Percentiles rank a stretch among this genome's conserved stretches.
Conservation (phyloP, 2,329 filamentous ascomycete genomes). For the Paradendryphiella salina region DNA sequence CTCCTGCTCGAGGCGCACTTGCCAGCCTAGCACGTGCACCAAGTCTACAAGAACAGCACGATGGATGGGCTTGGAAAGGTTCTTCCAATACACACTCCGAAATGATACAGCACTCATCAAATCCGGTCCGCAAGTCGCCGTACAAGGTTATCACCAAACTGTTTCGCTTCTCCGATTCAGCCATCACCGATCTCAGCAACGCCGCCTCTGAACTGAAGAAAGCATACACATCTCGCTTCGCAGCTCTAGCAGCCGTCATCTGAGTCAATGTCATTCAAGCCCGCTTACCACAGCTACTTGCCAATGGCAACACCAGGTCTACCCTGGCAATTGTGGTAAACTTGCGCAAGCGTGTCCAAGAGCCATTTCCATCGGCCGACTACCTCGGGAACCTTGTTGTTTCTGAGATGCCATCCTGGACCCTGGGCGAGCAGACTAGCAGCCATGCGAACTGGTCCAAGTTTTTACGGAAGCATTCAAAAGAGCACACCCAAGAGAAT, state of each 20-base stretch:
- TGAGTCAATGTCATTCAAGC: constrained; percentile 7
- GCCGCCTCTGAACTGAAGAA: not conserved
- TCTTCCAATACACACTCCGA: not conserved
- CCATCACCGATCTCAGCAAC: not conserved
- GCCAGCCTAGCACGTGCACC: not conserved
- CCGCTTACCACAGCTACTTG: not conserved
- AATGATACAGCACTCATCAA: not conserved
- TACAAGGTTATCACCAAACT: constrained; percentile 13
- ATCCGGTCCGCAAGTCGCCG: constrained; percentile 1
- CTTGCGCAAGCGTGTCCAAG: not conserved
- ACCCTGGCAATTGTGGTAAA: constrained; percentile 4
- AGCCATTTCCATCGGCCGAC: constrained; percentile 2
- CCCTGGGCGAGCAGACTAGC: not conserved
- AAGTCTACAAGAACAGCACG: not conserved
- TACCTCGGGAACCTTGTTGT: constrained; percentile 8
- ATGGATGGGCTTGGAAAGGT: too few species aligned
- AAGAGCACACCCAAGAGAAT: not conserved
- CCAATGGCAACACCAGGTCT: constrained; percentile 3
- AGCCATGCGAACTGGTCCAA: not conserved
- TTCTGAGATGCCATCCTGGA: not conserved
- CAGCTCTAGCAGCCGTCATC: constrained; percentile 1
- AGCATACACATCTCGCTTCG: not conserved
- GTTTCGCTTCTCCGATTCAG: constrained; percentile 5
- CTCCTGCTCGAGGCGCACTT: constrained; percentile 2
- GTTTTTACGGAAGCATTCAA: not conserved